These are phyloP conservation scores for Candida sphagnicola DNA, from an alignment of 805 yeast genomes.

Conservation along the genomic window DNA sequence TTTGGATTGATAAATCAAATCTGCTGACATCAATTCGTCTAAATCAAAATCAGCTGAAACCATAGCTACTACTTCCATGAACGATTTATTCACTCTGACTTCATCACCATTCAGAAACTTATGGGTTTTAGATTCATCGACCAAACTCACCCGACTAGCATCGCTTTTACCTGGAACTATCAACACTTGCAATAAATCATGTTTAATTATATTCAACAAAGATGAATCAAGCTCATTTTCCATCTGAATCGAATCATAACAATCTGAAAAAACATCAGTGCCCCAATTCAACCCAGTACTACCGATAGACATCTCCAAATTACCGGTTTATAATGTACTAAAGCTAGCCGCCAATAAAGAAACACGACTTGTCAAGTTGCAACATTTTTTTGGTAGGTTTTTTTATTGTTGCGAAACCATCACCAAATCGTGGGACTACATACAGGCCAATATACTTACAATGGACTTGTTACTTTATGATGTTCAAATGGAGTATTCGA, in stretches of 20 bases:
- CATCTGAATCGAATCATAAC: conserved; percentile 43
- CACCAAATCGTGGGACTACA: too few species aligned
- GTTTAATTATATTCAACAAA: conserved; percentile 24
- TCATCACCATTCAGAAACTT: conserved; percentile 56
- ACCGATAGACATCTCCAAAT: conserved; percentile 1
- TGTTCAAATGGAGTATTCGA: too few species aligned
- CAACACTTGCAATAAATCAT: conserved; percentile 44
- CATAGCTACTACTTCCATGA: conserved; percentile 57
- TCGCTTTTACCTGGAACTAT: conserved; percentile 42
- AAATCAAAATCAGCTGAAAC: conserved; percentile 48
- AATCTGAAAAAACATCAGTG: conserved; percentile 35
- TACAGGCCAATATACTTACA: background rate
- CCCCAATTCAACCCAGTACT: conserved; percentile 32
- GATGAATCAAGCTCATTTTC: conserved; percentile 18
- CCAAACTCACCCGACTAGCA: conserved; percentile 43
- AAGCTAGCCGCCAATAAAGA: background rate
- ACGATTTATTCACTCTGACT: conserved; percentile 61
- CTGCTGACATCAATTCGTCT: conserved; percentile 76
- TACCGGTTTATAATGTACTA: background rate
- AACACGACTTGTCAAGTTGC: background rate
- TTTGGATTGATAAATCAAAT: conserved; percentile 52
- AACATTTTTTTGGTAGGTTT: background rate
- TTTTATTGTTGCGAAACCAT: too few species aligned
- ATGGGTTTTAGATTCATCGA: conserved; percentile 25
- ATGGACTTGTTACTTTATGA: too few species aligned